Percentiles rank a stretch among this genome's conserved stretches.
Evolutionary conservation across 495 filamentous ascomycete species (phyloP).

Genomic region (Halenospora varia): DNA sequence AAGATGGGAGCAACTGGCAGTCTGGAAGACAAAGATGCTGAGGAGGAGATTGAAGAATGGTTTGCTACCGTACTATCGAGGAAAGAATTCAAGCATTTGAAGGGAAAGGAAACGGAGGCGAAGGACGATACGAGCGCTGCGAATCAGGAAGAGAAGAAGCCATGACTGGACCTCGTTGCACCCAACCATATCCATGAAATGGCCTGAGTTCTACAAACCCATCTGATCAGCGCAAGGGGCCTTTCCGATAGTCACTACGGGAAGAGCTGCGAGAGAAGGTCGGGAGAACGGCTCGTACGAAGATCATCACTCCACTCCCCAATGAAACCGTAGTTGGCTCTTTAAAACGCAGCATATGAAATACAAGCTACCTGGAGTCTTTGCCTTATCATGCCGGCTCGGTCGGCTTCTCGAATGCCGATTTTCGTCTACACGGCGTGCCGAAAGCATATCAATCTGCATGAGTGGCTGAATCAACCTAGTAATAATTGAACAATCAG

Average conservation of each 20-base stretch:
- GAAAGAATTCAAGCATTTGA: constrained; percentile 37
- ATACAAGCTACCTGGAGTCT: neutral
- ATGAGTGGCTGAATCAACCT: neutral
- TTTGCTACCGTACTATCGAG: constrained; percentile 56
- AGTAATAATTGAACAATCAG: neutral
- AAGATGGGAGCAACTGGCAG: constrained; percentile 42
- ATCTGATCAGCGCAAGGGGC: neutral
- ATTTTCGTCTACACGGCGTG: neutral
- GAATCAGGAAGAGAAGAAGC: constrained; percentile 5
- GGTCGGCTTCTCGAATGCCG: neutral
- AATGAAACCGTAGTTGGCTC: neutral
- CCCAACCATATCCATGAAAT: neutral
- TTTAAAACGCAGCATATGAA: neutral
- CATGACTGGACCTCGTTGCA: neutral
- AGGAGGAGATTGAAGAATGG: constrained; percentile 71
- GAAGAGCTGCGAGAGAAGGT: neutral
- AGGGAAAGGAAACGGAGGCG: constrained; percentile 29
- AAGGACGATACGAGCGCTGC: constrained; percentile 14
- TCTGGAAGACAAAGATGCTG: constrained; percentile 50
- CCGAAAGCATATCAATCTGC: constrained; percentile 2
- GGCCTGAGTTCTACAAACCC: neutral
- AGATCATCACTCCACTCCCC: neutral
- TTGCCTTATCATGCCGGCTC: neutral
- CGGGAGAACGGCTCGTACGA: neutral
- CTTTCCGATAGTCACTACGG: neutral